A percentile compares a stretch with the other conserved stretches of the same genome.
Conservation (phyloP, 1,139 yeast species). For the Candida freyschussii region DNA sequence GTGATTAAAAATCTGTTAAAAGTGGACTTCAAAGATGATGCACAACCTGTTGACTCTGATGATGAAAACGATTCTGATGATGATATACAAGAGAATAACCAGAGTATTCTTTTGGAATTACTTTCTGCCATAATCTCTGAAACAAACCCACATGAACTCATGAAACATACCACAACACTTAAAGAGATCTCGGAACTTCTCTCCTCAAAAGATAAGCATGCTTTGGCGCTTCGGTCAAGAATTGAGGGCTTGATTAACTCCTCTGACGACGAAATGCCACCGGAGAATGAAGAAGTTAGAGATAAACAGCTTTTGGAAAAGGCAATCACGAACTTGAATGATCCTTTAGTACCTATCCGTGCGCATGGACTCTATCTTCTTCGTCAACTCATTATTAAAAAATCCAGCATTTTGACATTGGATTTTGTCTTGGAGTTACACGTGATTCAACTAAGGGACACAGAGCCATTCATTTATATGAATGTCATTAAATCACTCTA, state of each 20-base stretch:
- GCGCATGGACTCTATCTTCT: slow-evolving; percentile 79
- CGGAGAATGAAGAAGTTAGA: slow-evolving; percentile 18
- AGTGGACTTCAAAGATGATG: slow-evolving; percentile 24
- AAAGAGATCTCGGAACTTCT: slow-evolving; percentile 13
- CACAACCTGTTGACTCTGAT: slow-evolving; percentile 29
- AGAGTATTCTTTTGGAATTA: slow-evolving; percentile 41
- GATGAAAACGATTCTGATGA: slow-evolving; percentile 41
- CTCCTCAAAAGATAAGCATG: slow-evolving; percentile 10
- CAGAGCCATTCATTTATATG: slow-evolving; percentile 82
- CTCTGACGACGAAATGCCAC: slow-evolving; percentile 2
- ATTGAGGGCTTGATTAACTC: slow-evolving; percentile 13
- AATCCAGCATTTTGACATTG: slow-evolving; percentile 46
- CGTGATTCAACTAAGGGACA: slow-evolving; percentile 61
- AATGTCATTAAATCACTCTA: slow-evolving; percentile 79
- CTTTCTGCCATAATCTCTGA: slow-evolving; percentile 51
- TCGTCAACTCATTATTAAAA: slow-evolving; percentile 48
- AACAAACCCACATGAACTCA: slow-evolving; percentile 28
- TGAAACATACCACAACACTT: slow-evolving; percentile 13
- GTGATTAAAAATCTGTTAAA: slow-evolving; percentile 48
- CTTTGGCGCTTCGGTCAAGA: slow-evolving; percentile 14
- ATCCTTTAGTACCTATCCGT: slow-evolving; percentile 75
- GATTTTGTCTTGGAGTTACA: slow-evolving; percentile 59
- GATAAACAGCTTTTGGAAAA: slow-evolving; percentile 37
- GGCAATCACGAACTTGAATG: slow-evolving; percentile 66
- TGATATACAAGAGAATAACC: slow-evolving; percentile 27